Base-by-base conservation (phyloP, 345 rosid species). In the Lepidium sativum region DNA sequence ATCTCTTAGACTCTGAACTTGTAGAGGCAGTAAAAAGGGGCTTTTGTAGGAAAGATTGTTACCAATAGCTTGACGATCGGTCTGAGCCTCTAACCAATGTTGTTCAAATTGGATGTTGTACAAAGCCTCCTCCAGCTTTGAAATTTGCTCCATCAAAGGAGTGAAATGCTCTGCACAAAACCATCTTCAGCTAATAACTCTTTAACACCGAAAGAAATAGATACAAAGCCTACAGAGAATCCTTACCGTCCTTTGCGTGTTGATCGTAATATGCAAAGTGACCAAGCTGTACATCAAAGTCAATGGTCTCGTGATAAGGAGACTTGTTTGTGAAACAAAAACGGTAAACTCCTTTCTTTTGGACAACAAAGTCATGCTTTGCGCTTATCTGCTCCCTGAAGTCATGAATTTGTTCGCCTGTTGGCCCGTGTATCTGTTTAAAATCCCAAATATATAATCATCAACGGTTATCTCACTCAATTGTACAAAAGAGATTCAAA, bases 1-100 rank as follows among this genome's bases (percentile, higher is more conserved):
- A 18, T 31, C 27, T 37, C 49, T 34, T 8, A 9, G 9, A 17
- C 1, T 14, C 12, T n/a, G n/a, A n/a, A 48, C 6, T 15, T 12
- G 41, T 25, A 35, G 14, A 9, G 9, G 21, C 2, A 1, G 2
- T 16, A n/a, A 43, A 6, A 27, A 16, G 1, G 42, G 21, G 0
- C 0, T 1, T 43, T 14, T 3, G 11, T 0, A 11, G 25, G 32
- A 37, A 31, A 8, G 8, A 48, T 17, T 9, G 41, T 73, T 80
- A 81, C 92, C 80, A 33, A 83, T 63, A 9, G 83, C 83, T 71
- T 88, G 96, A 58, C 87, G 82, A 54, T 84, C 83, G 2, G 86
- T 83, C 78, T 86, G 96, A 69, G 92, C 92, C 75, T 82, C 88
- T 49, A 88, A 59, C 90, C 92, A 88, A 65, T 81, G 92, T 69